A percentile compares a stretch with the other conserved stretches of the same genome.
Evolutionary conservation across 2,329 filamentous ascomycete species (phyloP).

Genomic region (Aspergillus phoenicis): DNA sequence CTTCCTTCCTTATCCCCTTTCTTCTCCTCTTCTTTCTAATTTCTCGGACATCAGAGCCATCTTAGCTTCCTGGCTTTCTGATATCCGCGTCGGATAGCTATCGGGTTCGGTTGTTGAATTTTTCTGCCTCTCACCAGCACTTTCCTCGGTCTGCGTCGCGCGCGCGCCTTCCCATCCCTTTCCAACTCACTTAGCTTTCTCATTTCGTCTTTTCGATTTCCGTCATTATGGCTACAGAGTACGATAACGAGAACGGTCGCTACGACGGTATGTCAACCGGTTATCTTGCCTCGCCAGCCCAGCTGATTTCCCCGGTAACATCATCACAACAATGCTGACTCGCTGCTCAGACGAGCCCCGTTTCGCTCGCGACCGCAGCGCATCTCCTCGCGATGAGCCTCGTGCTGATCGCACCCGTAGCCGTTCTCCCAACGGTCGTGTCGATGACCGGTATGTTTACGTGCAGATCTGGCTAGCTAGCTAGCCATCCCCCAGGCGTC

Average conservation of each 20-base stretch:
- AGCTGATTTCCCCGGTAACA: slow-evolving; percentile 9
- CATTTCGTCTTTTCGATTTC: slow-evolving; percentile 17
- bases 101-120: slow-evolving; percentile 7
- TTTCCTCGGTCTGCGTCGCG: slow-evolving; percentile 1
- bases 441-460: slow-evolving; percentile 52
- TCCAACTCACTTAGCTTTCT: not conserved
- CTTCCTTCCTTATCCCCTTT: slow-evolving; percentile 12
- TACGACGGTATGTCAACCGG: slow-evolving; percentile 60
- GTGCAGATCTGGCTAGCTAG: not conserved
- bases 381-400: slow-evolving; percentile 63
- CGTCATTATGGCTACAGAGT: slow-evolving; percentile 54
- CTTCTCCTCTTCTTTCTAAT: slow-evolving; percentile 4
- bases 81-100: not conserved
- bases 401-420: slow-evolving; percentile 62
- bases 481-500: not conserved
- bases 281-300: slow-evolving; percentile 7
- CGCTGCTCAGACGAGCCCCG: slow-evolving; percentile 57
- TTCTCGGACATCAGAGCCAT: slow-evolving; percentile 1
- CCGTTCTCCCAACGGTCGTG: slow-evolving; percentile 64
- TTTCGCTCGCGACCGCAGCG: slow-evolving; percentile 67
- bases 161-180: slow-evolving; percentile 7
- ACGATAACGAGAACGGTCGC: slow-evolving; percentile 65
- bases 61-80: not conserved
- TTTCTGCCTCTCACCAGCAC: slow-evolving; percentile 6
- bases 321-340: slow-evolving; percentile 19